phyloP scores from a whole-genome alignment of 176 grass and related monocot species.

The Triticum turgidum region DNA sequence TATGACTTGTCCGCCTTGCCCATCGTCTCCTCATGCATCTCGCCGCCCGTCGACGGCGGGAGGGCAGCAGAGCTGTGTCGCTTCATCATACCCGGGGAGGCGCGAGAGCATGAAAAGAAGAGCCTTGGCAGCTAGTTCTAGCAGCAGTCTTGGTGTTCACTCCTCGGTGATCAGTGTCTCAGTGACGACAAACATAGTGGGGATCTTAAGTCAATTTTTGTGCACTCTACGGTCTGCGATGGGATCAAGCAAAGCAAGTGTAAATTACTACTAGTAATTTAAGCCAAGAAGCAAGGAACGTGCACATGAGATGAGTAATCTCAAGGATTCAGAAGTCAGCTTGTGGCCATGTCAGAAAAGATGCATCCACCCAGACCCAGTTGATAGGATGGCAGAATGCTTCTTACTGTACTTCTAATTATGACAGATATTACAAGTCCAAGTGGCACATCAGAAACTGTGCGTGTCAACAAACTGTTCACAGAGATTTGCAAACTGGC shows the following conservation, averaged over 20 bases:
- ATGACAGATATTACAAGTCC: not conserved
- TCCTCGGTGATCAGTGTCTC: not conserved
- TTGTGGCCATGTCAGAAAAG: not conserved
- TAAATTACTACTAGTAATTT: not conserved
- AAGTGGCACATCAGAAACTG: not conserved
- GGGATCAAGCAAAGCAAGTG: not conserved
- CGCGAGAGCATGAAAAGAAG: not conserved
- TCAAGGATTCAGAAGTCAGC: not conserved
- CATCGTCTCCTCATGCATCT: not conserved
- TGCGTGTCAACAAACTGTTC: no score
- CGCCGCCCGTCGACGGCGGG: constrained; percentile 24
- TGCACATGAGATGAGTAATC: not conserved
- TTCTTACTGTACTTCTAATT: not conserved
- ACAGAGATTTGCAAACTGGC: not conserved
- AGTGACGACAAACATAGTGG: not conserved
- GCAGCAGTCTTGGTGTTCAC: not conserved
- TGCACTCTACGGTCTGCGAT: not conserved
- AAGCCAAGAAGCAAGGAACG: not conserved
- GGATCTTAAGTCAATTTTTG: not conserved
- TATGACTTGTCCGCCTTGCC: not conserved
- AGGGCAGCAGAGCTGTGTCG: constrained; percentile 25
- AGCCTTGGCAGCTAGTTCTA: not conserved
- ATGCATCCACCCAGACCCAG: not conserved
- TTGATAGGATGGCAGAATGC: not conserved
- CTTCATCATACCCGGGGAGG: constrained; percentile 36